Percentiles rank a stretch among this genome's conserved stretches.
Evolutionary conservation across 192 early-diverging fungal species (phyloP).

Genomic region (Geranomyces variabilis): DNA sequence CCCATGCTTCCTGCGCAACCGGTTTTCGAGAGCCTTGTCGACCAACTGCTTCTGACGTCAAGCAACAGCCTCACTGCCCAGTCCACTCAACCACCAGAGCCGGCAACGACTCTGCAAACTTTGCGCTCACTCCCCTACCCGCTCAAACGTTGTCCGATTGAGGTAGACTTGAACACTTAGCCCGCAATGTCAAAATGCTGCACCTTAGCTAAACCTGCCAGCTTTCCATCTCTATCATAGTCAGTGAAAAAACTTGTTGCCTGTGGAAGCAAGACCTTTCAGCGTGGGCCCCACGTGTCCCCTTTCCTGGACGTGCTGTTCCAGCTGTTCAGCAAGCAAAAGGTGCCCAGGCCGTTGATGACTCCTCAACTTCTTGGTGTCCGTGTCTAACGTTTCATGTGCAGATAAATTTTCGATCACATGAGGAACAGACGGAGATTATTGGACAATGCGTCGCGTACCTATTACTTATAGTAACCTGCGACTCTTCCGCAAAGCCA

Average conservation of each 20-base stretch:
- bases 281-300: not conserved
- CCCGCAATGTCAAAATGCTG: not conserved
- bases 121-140: constrained; percentile 17
- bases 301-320: constrained; percentile 26
- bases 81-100: not conserved
- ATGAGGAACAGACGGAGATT: constrained; percentile 12
- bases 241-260: not conserved
- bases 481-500: not conserved
- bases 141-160: constrained; percentile 13
- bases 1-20: not conserved
- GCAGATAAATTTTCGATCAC: constrained; percentile 4
- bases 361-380: not conserved
- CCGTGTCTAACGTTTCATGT: not conserved
- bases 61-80: not conserved
- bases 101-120: constrained; percentile 2
- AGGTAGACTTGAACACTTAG: constrained; percentile 10
- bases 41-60: not conserved
- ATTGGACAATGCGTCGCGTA: constrained; percentile 19
- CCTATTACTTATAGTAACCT: not conserved
- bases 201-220: not conserved
- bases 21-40: not conserved
- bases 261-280: constrained; percentile 7
- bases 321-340: constrained; percentile 31
- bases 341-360: constrained; percentile 16
- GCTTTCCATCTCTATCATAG: not conserved